phyloP scores from a whole-genome alignment of 1,284 basidiomycete genomes.

The Irpex rosettiformis region DNA sequence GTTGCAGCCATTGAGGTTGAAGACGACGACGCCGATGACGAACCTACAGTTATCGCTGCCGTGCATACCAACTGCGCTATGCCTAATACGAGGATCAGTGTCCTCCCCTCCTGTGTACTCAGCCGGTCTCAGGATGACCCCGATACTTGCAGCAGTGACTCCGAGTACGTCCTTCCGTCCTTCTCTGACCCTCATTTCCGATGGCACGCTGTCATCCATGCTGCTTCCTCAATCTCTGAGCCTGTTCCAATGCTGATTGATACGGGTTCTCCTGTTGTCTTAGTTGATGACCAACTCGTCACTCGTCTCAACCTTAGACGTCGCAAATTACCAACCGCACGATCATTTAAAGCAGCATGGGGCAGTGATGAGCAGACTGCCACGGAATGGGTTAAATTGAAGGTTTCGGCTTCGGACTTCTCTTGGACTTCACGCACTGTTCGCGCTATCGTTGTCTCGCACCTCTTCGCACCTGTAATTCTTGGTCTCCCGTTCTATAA shows the following conservation, averaged over 20 bases:
- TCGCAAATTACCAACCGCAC: neutral
- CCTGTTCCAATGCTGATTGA: conserved; percentile 12
- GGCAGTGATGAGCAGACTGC: conserved; percentile 1
- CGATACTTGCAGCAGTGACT: neutral
- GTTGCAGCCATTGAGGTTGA: neutral
- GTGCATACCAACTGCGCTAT: neutral
- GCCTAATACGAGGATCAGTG: neutral
- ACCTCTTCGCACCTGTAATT: conserved; percentile 17
- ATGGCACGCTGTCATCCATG: conserved; percentile 1
- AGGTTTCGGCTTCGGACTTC: conserved; percentile 2
- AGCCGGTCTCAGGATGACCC: conserved; percentile 1
- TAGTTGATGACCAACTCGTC: conserved; percentile 8
- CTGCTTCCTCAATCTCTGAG: neutral
- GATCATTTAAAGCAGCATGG: conserved; percentile 3
- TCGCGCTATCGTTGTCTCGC: conserved; percentile 13
- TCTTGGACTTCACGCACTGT: conserved; percentile 11
- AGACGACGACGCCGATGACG: neutral
- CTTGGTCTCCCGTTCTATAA: conserved; percentile 13
- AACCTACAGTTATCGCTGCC: neutral
- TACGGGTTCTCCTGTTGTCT: conserved; percentile 11
- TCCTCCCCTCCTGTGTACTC: neutral
- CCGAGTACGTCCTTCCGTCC: conserved; percentile 4
- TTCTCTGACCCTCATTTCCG: conserved; percentile 1
- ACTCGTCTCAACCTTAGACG: neutral
- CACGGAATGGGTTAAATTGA: conserved; percentile 15